Evolutionary conservation across 2,329 filamentous ascomycete species (phyloP).

Genomic region (Exutisphaerella laricina): DNA sequence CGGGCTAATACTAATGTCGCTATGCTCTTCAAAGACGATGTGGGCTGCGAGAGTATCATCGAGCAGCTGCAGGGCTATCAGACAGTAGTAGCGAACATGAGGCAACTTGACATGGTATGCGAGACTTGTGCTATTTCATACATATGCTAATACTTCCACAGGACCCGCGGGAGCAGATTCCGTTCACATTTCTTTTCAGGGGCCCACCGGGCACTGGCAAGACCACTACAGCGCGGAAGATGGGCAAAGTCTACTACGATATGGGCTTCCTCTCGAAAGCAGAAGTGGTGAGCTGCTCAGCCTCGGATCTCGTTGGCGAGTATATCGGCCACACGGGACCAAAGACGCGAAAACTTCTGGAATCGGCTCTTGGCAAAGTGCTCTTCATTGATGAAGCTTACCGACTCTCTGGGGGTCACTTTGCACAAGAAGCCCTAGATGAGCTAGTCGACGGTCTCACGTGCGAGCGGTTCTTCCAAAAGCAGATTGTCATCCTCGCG

Average conservation of each 20-base stretch:
- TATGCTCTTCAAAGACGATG: no score
- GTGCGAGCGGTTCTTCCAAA: slow-evolving; percentile 53
- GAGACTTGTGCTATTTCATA: neutral
- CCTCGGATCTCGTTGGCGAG: slow-evolving; percentile 62
- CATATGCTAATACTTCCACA: neutral
- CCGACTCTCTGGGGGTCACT: slow-evolving; percentile 53
- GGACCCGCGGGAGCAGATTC: slow-evolving; percentile 54
- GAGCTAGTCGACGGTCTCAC: slow-evolving; percentile 50
- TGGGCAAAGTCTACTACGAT: slow-evolving; percentile 71
- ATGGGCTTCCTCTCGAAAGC: slow-evolving; percentile 60
- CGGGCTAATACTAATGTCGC: no score
- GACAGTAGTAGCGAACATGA: slow-evolving; percentile 48
- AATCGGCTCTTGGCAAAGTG: slow-evolving; percentile 59
- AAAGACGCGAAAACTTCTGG: slow-evolving; percentile 56
- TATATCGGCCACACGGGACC: slow-evolving; percentile 66
- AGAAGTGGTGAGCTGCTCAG: slow-evolving; percentile 61
- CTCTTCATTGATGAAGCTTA: slow-evolving; percentile 71
- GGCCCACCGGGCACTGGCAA: slow-evolving; percentile 67
- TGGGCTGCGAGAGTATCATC: no score
- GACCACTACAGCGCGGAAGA: slow-evolving; percentile 65
- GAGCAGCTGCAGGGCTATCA: slow-evolving; percentile 57
- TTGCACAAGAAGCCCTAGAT: slow-evolving; percentile 51
- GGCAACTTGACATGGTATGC: slow-evolving; percentile 39
- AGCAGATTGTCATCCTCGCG: slow-evolving; percentile 62
- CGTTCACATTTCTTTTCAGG: slow-evolving; percentile 63